Conservation (phyloP, 2,329 filamentous ascomycete species). For the Pseudocercospora vitis region DNA sequence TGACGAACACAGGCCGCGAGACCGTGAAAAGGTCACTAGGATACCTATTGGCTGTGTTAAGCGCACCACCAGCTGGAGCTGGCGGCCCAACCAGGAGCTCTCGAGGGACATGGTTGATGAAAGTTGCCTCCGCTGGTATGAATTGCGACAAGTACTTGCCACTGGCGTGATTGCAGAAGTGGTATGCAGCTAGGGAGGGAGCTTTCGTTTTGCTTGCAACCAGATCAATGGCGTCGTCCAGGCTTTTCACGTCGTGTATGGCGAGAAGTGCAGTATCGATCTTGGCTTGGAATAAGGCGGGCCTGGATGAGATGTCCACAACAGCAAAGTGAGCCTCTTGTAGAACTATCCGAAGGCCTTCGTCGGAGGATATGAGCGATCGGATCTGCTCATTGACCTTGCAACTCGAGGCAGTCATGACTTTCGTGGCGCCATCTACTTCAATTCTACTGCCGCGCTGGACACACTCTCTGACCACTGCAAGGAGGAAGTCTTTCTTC, state of each 20-base stretch:
- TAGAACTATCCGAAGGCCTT: conserved; percentile 22
- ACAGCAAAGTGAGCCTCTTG: conserved; percentile 30
- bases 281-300: conserved; percentile 37
- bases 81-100: conserved; percentile 52
- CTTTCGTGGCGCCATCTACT: conserved; percentile 8
- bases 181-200: conserved; percentile 51
- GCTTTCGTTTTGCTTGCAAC: conserved; percentile 30
- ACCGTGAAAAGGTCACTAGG: conserved; percentile 47
- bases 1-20: conserved; percentile 45
- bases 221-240: conserved; percentile 58
- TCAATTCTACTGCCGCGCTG: conserved; percentile 28
- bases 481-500: conserved; percentile 56
- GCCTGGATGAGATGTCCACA: conserved; percentile 27
- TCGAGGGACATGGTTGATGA: conserved; percentile 59
- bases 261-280: conserved; percentile 45
- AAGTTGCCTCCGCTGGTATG: conserved; percentile 51
- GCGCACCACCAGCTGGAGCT: conserved; percentile 35
- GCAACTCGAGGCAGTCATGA: conserved; percentile 5
- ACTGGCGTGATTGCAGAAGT: conserved; percentile 52
- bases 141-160: conserved; percentile 63
- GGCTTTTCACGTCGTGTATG: conserved; percentile 50
- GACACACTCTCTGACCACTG: conserved; percentile 45
- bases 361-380: conserved; percentile 14
- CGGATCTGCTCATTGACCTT: conserved; percentile 11
- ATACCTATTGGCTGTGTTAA: conserved; percentile 42